Evolutionary conservation across 495 filamentous ascomycete species (phyloP).

Genomic region (Neurospora sp.): DNA sequence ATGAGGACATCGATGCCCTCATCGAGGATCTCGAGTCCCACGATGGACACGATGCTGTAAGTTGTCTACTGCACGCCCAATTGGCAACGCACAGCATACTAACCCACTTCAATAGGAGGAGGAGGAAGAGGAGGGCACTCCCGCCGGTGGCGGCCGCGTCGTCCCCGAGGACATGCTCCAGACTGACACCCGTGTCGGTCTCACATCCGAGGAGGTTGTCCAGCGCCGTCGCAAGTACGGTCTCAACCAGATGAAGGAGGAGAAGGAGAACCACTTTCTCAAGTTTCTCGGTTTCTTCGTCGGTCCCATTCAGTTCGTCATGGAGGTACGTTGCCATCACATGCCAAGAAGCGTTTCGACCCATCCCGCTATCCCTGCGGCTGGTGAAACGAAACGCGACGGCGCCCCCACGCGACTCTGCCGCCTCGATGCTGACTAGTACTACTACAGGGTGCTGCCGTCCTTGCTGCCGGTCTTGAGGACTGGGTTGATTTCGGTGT

Average conservation of each 20-base stretch:
- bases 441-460: slow-evolving; percentile 22
- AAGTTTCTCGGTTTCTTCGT: slow-evolving; percentile 81
- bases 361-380: slow-evolving; percentile 1
- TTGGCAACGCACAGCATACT: slow-evolving; percentile 5
- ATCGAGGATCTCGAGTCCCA: slow-evolving; percentile 75
- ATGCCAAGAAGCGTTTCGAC: slow-evolving; percentile 3
- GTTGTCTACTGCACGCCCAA: slow-evolving; percentile 2
- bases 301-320: slow-evolving; percentile 88
- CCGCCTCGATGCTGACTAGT: slow-evolving; percentile 15
- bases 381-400: slow-evolving; percentile 20
- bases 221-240: slow-evolving; percentile 69
- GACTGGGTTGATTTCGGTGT: slow-evolving; percentile 80
- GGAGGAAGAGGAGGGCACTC: slow-evolving; percentile 44
- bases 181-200: slow-evolving; percentile 60
- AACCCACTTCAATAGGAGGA: slow-evolving; percentile 27
- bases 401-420: slow-evolving; percentile 11
- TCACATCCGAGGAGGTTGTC: slow-evolving; percentile 60
- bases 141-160: slow-evolving; percentile 42
- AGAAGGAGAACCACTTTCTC: slow-evolving; percentile 73
- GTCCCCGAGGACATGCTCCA: slow-evolving; percentile 54
- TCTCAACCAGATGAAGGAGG: slow-evolving; percentile 80
- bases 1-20: slow-evolving; percentile 68
- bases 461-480: slow-evolving; percentile 60
- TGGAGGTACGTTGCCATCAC: slow-evolving; percentile 56
- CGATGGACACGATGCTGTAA: slow-evolving; percentile 47